Percentiles rank a stretch among this genome's conserved stretches.
phyloP scores from a whole-genome alignment of 305 asterid genomes.

The Fraxinus platypoda region DNA sequence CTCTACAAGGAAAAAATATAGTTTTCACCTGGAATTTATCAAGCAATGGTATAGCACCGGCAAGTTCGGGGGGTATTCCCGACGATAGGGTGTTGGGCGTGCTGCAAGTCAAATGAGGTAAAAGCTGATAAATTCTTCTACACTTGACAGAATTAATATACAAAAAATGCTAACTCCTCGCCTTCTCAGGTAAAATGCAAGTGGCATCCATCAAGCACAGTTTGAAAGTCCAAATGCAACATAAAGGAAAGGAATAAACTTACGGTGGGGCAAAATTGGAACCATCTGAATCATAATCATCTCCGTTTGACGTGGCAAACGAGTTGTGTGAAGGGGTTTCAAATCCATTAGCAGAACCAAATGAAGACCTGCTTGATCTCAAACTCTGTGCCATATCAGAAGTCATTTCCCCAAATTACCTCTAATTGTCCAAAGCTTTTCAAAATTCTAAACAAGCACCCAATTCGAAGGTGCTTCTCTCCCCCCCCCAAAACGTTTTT shows the following conservation, averaged over 20 bases:
- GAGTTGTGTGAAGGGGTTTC: constrained; percentile 67
- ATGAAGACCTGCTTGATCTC: constrained; percentile 79
- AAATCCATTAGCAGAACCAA: constrained; percentile 76
- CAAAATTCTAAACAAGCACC: constrained; percentile 13
- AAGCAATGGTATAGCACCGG: constrained; percentile 83
- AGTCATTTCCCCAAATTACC: constrained; percentile 40
- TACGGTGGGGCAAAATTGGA: constrained; percentile 84
- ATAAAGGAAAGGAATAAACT: constrained; percentile 27
- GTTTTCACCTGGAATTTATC: constrained; percentile 82
- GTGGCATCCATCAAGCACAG: neutral
- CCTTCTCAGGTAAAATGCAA: constrained; percentile 1
- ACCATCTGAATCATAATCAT: constrained; percentile 94
- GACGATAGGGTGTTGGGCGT: constrained; percentile 77
- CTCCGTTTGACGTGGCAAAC: constrained; percentile 64
- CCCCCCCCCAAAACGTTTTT: constrained; percentile 6
- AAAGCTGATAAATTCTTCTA: constrained; percentile 14
- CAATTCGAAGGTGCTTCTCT: constrained; percentile 19
- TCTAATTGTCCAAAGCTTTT: constrained; percentile 7
- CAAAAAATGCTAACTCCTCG: neutral
- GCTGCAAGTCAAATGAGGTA: constrained; percentile 43
- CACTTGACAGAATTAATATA: neutral
- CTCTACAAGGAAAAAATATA: neutral
- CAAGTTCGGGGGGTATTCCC: constrained; percentile 81
- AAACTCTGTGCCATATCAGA: constrained; percentile 78
- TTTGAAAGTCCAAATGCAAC: neutral